Evolutionary conservation across 192 early-diverging fungal species (phyloP).

Genomic region (Coemansia sp.): DNA sequence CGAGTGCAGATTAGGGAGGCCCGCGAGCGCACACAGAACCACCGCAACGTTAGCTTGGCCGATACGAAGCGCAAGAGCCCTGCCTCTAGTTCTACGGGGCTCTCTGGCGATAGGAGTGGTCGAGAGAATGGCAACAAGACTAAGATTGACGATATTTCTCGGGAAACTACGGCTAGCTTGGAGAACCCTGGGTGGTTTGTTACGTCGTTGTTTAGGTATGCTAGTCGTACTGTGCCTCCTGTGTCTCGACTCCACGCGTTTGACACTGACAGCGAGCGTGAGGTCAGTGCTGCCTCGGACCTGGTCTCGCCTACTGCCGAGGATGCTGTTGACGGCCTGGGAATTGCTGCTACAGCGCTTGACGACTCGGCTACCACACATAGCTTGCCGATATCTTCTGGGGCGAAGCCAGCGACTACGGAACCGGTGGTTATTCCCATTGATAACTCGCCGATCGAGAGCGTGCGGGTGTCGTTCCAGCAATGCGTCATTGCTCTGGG

Average conservation of each 20-base stretch:
- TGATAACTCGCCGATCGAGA: constrained; percentile 13
- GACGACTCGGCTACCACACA: background rate
- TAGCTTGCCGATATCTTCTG: background rate
- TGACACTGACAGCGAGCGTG: constrained; percentile 15
- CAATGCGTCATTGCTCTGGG: constrained; percentile 77
- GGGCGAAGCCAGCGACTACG: background rate
- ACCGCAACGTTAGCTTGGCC: constrained; percentile 28
- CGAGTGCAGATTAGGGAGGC: constrained; percentile 53
- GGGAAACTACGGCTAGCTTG: constrained; percentile 33
- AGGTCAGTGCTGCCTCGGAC: background rate
- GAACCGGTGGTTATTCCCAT: background rate
- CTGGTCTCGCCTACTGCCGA: constrained; percentile 9
- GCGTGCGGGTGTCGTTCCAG: constrained; percentile 65
- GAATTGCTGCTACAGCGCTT: background rate
- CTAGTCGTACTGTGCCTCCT: constrained; percentile 32
- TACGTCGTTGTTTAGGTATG: constrained; percentile 42
- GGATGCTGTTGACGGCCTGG: background rate
- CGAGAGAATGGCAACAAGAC: constrained; percentile 1
- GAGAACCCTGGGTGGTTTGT: constrained; percentile 54
- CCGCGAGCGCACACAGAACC: constrained; percentile 36
- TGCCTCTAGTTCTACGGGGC: background rate
- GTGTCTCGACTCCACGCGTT: constrained; percentile 18
- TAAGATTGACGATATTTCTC: constrained; percentile 29
- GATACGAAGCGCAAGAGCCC: constrained; percentile 12
- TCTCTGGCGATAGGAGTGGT: background rate